Percentiles rank a stretch among this genome's conserved stretches.
Conservation (phyloP, 768 basidiomycete genomes). For the Lactifluus piperatus region DNA sequence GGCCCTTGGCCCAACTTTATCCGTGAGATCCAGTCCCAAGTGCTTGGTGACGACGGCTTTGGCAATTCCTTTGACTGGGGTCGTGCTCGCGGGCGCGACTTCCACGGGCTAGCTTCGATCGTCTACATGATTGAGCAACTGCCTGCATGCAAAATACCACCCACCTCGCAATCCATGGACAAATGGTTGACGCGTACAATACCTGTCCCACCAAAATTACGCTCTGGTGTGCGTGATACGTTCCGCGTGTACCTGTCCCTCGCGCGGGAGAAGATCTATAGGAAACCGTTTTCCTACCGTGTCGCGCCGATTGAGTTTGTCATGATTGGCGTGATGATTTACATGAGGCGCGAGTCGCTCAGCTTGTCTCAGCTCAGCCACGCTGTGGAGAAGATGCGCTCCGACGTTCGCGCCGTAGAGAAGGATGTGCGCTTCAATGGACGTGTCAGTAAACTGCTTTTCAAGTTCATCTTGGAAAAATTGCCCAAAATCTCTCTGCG, state of each 20-base stretch:
- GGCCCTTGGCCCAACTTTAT: slow-evolving; percentile 51
- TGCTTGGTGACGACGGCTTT: slow-evolving; percentile 34
- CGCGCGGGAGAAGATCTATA: slow-evolving; percentile 30
- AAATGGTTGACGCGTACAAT: slow-evolving; percentile 24
- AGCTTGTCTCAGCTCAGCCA: slow-evolving; percentile 33
- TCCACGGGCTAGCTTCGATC: slow-evolving; percentile 27
- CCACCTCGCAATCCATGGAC: slow-evolving; percentile 23
- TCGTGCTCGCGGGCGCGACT: slow-evolving; percentile 31
- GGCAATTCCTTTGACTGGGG: slow-evolving; percentile 29
- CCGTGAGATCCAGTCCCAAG: slow-evolving; percentile 42
- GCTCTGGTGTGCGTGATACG: slow-evolving; percentile 31
- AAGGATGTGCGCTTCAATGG: slow-evolving; percentile 59
- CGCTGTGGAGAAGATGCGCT: slow-evolving; percentile 45
- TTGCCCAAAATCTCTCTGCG: slow-evolving; percentile 13
- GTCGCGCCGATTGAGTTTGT: slow-evolving; percentile 67
- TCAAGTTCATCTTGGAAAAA: slow-evolving; percentile 39
- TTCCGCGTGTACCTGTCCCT: slow-evolving; percentile 42
- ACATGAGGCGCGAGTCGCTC: slow-evolving; percentile 36
- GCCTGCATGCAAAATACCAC: slow-evolving; percentile 16
- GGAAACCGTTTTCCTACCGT: slow-evolving; percentile 29
- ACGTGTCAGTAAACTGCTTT: slow-evolving; percentile 46
- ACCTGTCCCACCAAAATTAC: slow-evolving; percentile 27
- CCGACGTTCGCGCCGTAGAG: slow-evolving; percentile 43
- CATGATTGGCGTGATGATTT: slow-evolving; percentile 45
- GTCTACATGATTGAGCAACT: slow-evolving; percentile 27